phyloP scores from a whole-genome alignment of 805 yeast genomes.

The Saturnispora sanitii region DNA sequence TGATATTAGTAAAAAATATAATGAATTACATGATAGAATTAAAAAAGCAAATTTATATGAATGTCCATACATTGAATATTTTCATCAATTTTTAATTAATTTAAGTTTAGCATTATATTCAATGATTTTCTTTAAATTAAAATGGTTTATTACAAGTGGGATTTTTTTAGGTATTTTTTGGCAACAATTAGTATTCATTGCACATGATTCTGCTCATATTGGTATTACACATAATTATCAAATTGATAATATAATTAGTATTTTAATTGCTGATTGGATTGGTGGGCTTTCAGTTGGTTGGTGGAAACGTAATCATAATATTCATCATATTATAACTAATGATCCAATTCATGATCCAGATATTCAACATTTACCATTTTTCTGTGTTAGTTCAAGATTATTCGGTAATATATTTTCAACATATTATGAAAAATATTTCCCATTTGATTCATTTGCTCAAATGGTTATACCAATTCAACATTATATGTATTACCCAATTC shows the following conservation, averaged over 20 bases:
- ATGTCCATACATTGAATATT: conserved; percentile 66
- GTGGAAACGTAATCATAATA: conserved; percentile 93
- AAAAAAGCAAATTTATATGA: conserved; percentile 53
- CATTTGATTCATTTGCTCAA: conserved; percentile 60
- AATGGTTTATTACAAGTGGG: conserved; percentile 48
- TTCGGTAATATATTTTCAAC: conserved; percentile 69
- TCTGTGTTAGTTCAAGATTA: conserved; percentile 69
- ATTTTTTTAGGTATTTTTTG: conserved; percentile 62
- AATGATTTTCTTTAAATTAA: conserved; percentile 36
- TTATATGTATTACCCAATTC: conserved; percentile 65
- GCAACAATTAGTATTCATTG: conserved; percentile 86
- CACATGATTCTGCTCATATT: conserved; percentile 85
- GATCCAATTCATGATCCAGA: conserved; percentile 94
- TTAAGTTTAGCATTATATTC: conserved; percentile 41
- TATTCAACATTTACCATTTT: conserved; percentile 86
- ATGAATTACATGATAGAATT: conserved; percentile 46
- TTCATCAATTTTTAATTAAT: conserved; percentile 58
- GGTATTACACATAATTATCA: conserved; percentile 75
- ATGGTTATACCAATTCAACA: conserved; percentile 53
- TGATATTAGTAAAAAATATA: conserved; percentile 44
- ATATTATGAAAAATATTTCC: conserved; percentile 57
- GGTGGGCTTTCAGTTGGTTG: conserved; percentile 91
- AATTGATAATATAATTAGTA: conserved; percentile 64
- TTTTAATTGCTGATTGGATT: conserved; percentile 60
- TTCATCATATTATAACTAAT: conserved; percentile 86